phyloP scores from a whole-genome alignment of 257 asterid species.

The Fraxinus cuspidata region DNA sequence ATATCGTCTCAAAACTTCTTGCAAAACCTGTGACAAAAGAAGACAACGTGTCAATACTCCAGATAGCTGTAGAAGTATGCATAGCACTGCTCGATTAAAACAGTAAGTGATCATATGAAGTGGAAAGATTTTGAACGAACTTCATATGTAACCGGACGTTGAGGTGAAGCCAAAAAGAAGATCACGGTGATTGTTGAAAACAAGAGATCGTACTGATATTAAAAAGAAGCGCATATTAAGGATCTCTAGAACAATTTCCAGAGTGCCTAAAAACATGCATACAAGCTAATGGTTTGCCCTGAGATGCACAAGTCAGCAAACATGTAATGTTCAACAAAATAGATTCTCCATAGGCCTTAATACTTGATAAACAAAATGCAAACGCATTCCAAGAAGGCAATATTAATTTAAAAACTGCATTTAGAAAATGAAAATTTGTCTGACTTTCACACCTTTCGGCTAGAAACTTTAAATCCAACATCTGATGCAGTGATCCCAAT shows the following conservation, averaged over 20 bases:
- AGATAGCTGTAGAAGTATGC: neutral
- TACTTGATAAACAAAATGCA: constrained; percentile 6
- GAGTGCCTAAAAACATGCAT: neutral
- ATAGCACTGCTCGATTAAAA: constrained; percentile 8
- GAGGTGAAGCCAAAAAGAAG: neutral
- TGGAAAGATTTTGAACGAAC: neutral
- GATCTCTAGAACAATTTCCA: neutral
- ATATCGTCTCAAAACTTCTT: constrained; percentile 79
- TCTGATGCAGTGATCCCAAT: constrained; percentile 92
- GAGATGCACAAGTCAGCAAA: neutral
- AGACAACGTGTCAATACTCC: neutral
- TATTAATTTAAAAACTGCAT: constrained; percentile 1
- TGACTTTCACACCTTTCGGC: constrained; percentile 71
- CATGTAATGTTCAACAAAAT: neutral
- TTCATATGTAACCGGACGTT: neutral
- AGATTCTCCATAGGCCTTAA: neutral
- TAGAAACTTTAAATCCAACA: constrained; percentile 93
- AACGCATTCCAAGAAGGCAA: neutral
- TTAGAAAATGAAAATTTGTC: neutral
- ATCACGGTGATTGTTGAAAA: neutral
- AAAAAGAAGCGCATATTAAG: neutral
- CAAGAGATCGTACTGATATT: neutral
- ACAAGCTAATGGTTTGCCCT: neutral
- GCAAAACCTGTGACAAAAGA: constrained; percentile 68
- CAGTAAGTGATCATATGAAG: neutral